Base-by-base conservation (phyloP, 805 yeast genomes). In the Candida sithepensis region DNA sequence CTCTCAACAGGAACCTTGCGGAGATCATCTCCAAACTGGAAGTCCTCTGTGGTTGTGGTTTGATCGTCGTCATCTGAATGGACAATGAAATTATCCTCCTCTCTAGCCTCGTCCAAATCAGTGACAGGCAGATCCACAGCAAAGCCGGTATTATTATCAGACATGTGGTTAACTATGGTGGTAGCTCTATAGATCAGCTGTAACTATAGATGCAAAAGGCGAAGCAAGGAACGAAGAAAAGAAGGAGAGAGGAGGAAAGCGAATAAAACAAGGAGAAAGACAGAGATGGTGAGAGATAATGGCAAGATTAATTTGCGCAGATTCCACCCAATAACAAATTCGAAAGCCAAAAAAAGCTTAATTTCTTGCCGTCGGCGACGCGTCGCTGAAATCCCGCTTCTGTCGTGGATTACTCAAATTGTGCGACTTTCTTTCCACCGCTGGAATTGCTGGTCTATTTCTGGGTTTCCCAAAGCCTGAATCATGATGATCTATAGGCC, bases 41-140 rank as follows among this genome's bases (percentile, higher is more conserved):
- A 49, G 20, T 46, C 54, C 30, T 55, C 58, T n/a, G 51, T 59
- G 18, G 62, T 60, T n/a, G 51, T 59, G 18, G 62, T 60, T n/a
- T 20, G 39, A n/a, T 41, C 43, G 4, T 40, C 42, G 2, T 40
- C 42, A 30, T 40, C 53, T 44, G 34, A 59, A 48, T 7, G 60
- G n/a, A 34, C 16, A 10, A 40, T 10, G 13, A 30, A 30, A n/a
- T 30, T 30, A 30, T 39, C 42, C 28, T 67, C 70, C 32, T 70
- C 72, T 30, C 46, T 40, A n/a, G 65, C 73, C 1, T 54, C 66
- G 51, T 80, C 85, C 47, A 80, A 64, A 55, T 80, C 73, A 0
- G 81, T 75, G 14, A 81, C 69, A 1, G 85, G 86, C 4, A 77
- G 62, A 51, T 81, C 86, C 9, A 71, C 77, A 1, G 57, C 52